Evolutionary conservation across 495 filamentous ascomycete species (phyloP).

Genomic region (Niebla homalea): DNA sequence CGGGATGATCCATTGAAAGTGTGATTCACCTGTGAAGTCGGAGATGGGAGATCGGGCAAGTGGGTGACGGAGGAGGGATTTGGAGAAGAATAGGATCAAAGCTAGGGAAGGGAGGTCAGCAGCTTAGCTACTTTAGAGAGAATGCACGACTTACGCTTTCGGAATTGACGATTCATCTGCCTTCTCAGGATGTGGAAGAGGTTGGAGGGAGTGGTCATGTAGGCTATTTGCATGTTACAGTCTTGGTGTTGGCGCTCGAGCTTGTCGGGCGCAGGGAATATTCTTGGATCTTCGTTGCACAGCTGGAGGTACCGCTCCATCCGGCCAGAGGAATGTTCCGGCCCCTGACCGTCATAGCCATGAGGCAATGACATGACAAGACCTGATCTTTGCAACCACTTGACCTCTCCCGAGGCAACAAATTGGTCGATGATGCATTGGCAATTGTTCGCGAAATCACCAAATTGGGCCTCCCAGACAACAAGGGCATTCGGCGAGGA

Average conservation of each 20-base stretch:
- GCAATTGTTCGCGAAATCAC: constrained; percentile 98
- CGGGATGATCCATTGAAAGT: constrained; percentile 92
- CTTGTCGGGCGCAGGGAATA: constrained; percentile 77
- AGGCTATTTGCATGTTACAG: constrained; percentile 97
- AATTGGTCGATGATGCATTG: constrained; percentile 99
- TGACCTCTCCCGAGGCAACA: constrained; percentile 89
- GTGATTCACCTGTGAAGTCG: constrained; percentile 76
- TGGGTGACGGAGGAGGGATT: constrained; percentile 84
- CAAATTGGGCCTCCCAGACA: constrained; percentile 99
- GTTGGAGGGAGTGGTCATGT: constrained; percentile 86
- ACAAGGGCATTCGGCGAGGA: constrained; percentile 93
- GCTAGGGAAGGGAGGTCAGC: constrained; percentile 33
- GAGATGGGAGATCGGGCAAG: constrained; percentile 77
- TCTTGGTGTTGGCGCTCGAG: constrained; percentile 97
- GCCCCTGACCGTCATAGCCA: constrained; percentile 96
- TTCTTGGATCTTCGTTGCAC: constrained; percentile 91
- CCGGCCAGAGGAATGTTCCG: constrained; percentile 94
- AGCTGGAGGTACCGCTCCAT: constrained; percentile 97
- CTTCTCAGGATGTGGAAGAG: constrained; percentile 90
- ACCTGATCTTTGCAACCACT: constrained; percentile 96
- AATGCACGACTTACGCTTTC: constrained; percentile 64
- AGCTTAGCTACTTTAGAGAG: not conserved
- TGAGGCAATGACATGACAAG: constrained; percentile 90
- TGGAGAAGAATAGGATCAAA: constrained; percentile 94
- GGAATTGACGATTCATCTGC: constrained; percentile 98